Evolutionary conservation across 2,329 filamentous ascomycete genomes (phyloP), one percentile per base, ranked within the genome.

Genomic region (Xylaria sp.): DNA sequence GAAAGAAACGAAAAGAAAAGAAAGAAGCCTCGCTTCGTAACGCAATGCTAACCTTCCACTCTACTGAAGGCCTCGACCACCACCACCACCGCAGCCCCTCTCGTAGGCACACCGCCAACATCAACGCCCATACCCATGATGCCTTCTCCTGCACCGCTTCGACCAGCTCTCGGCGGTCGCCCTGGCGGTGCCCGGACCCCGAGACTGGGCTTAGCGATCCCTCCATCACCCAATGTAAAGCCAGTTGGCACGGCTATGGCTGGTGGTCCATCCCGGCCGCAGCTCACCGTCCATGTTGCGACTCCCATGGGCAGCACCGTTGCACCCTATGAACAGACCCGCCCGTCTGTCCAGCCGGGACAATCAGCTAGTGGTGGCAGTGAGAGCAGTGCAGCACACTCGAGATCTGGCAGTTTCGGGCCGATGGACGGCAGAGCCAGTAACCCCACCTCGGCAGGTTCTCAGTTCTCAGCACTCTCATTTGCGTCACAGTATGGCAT

Each of bases 121-220:
- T 73, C 82, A 54, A 79, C 76, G 37, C 74, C 81, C 69, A 79
- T 81, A 63, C 82, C 87, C 76, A 87, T 85, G 76, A 92, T 94
- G 90, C 89, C 92, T 67, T 90, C 92, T 62, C 92, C 91, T 63
- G 93, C 93, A 70, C 88, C 97, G 68, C 90, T 97, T 66, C 91
- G 94, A 70, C 92, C 94, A 64, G 93, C 94, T 70, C 90, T 97
- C 66, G 92, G 93, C 72, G 85, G 84, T 73, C 87, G 90, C 75
- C 86, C 86, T 72, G 84, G 86, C 73, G 90, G 89, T 68, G 84
- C 86, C 69, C 87, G 92, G 72, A 86, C 91, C 63, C 94, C 94
- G 34, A 90, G 92, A 76, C 87, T 98, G 68, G 95, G 94, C 54
- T 88, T 98, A 66, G 93, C 94, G 55, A 98, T 98, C 68, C 95